A percentile compares a stretch with the other conserved stretches of the same genome.
Conservation (phyloP, 768 basidiomycete species). For the Panellus pusillus region DNA sequence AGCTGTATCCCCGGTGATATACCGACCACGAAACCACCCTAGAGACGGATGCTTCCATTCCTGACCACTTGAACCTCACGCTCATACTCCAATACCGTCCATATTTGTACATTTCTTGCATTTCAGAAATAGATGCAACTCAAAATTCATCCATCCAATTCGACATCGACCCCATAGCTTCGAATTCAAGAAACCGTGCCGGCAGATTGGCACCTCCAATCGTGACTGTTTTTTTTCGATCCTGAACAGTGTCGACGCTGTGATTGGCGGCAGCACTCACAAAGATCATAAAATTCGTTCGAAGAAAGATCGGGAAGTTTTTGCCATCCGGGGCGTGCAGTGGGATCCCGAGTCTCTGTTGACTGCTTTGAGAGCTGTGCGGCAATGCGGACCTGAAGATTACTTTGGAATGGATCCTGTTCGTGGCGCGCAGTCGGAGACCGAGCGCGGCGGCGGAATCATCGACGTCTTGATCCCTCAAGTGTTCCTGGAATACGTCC, state of each 20-base stretch:
- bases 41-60: neutral
- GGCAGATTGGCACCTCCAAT: slow-evolving; percentile 26
- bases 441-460: slow-evolving; percentile 20
- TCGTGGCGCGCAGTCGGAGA: slow-evolving; percentile 23
- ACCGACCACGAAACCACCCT: neutral
- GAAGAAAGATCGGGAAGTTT: slow-evolving; percentile 29
- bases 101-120: neutral
- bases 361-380: neutral
- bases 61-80: no score
- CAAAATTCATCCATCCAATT: neutral
- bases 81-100: no score
- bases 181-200: slow-evolving; percentile 28
- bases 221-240: slow-evolving; percentile 13
- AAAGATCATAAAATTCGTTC: slow-evolving; percentile 31
- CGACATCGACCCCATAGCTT: slow-evolving; percentile 16
- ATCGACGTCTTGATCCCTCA: slow-evolving; percentile 22
- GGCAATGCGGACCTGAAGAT: neutral
- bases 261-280: slow-evolving; percentile 19
- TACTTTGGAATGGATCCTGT: slow-evolving; percentile 32
- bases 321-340: slow-evolving; percentile 22
- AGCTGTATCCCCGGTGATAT: slow-evolving; percentile 34
- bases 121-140: neutral
- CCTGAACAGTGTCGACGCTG: neutral
- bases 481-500: slow-evolving; percentile 26
- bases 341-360: slow-evolving; percentile 30